Evolutionary conservation across 176 grass and related monocot genomes (phyloP), one percentile per base, ranked within the genome.

Genomic region (Carex parvula): DNA sequence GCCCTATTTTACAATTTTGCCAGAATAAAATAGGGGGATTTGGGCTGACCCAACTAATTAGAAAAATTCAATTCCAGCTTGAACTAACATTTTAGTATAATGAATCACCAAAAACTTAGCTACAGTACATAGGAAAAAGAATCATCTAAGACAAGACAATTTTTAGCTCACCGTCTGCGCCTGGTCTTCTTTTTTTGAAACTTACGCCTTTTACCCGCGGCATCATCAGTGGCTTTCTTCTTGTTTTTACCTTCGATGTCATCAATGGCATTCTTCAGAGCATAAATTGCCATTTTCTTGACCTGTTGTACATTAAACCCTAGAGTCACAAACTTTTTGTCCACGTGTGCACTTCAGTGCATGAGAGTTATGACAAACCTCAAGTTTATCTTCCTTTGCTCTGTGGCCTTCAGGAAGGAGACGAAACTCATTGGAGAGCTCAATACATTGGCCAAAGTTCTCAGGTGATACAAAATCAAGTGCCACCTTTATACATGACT

Each of bases 401-500:
- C 86, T 89, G 84, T 98, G 95, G 33, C 87, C n/a, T 8, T 88
- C 26, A 8, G 95, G 92, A 77, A 98, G 89, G 46, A 66, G 71
- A 60, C 95, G 92, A 9, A 95, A 93, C 60, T 95, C 86, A 86
- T 98, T 91, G 16, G 92, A 90, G 63, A 98, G 6, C 30, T 22
- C 83, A 80, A 93, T 87, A 64, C 95, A 98, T 50, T 98, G 86
- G 57, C 41, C 54, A 14, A 93, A 67, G 84, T 92, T 98, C 75
- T 98, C 92, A 41, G 95, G 95, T 26, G 95, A 98, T 68, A 98
- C 91, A 68, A 98, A 98, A 35, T 98, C 89, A 2, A 98, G 87
- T 53, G 95, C 95, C 0, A 98, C 95, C 84, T 93, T 98, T 83
- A 94, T 94, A 37, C 95, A 98, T 10, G 95, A 98, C 95, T 98